A percentile compares a stretch with the other conserved stretches of the same genome.
These are phyloP conservation scores for Globisporangium cylindrosporum DNA, from an alignment of 352 stramenopile species.

Conservation along the genomic window DNA sequence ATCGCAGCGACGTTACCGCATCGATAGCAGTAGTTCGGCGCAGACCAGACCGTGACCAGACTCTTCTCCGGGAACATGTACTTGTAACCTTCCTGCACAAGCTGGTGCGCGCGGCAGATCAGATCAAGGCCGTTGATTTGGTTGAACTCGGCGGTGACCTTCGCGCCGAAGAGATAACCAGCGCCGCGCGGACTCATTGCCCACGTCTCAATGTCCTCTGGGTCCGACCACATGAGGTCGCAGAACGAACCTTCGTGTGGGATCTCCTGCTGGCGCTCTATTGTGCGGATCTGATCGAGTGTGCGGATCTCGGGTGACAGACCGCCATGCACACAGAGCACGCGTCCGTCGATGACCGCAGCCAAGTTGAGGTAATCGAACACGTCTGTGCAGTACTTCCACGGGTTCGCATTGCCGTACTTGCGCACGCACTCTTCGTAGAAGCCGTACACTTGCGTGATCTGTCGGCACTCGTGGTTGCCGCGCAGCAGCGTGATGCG, in stretches of 20 bases:
- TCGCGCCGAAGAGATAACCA: slow-evolving; percentile 85
- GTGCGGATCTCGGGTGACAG: slow-evolving; percentile 94
- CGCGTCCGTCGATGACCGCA: slow-evolving; percentile 90
- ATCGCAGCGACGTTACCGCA: slow-evolving; percentile 85
- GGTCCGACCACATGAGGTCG: slow-evolving; percentile 98
- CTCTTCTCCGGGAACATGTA: slow-evolving; percentile 89
- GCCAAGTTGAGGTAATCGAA: slow-evolving; percentile 96
- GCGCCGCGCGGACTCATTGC: slow-evolving; percentile 87
- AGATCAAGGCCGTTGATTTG: slow-evolving; percentile 89
- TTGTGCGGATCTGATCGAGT: slow-evolving; percentile 94
- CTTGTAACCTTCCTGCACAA: slow-evolving; percentile 91
- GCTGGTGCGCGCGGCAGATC: slow-evolving; percentile 87
- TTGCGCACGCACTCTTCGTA: slow-evolving; percentile 97
- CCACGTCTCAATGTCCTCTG: slow-evolving; percentile 92
- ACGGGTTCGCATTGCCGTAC: slow-evolving; percentile 95
- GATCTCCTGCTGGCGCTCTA: slow-evolving; percentile 96
- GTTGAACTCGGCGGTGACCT: slow-evolving; percentile 89
- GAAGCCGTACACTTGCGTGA: slow-evolving; percentile 97
- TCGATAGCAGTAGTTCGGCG: slow-evolving; percentile 86
- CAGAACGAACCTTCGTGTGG: slow-evolving; percentile 95
- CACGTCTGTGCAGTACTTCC: slow-evolving; percentile 95
- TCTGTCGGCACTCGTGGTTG: slow-evolving; percentile 93
- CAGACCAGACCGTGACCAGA: slow-evolving; percentile 82
- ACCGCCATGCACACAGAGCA: slow-evolving; percentile 94
- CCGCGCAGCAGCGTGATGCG: slow-evolving; percentile 85